Base-by-base conservation (phyloP, 768 basidiomycete genomes). In the Boletus tylopilopsis region DNA sequence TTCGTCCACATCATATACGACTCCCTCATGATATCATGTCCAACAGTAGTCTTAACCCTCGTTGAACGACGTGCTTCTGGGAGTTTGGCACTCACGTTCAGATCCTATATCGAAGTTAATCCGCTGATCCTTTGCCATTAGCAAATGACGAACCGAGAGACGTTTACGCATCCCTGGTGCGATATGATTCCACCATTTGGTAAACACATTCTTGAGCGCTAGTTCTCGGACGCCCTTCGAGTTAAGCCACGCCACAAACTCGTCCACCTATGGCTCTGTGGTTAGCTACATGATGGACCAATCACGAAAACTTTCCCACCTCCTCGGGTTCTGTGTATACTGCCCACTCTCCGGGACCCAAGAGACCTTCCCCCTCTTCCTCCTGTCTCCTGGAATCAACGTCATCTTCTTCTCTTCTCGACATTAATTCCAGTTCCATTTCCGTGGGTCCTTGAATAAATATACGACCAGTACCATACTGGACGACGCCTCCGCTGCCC, bases 391-490 rank as follows among this genome's bases (percentile, higher is more conserved):
- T 73, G 47, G 70, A 73, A 42, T 76, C 76, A 24, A 92, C 73
- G 42, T 75, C 71, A 10, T 62, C 64, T 49, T 84, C 81, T 39
- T 71, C 71, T 53, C 81, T 73, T 59, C 80, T 76, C 47, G 77
- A 74, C 60, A 90, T 67, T n/a, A 87, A 67, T 50, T 90, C 85
- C 48, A 81, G 57, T 54, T 97, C 96, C 61, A 83, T 80, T 57
- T 85, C 81, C 55, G 85, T 89, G 22, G 91, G 90, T 0, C 95
- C 96, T 68, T 99, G 96, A 24, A 99, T 69, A 65, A 97, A 96
- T 41, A 99, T 63, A 45, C 95, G 75, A 6, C 94, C 96, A 18
- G 93, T 85, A 10, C 93, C 92, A 61, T 91, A 95, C 65, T 86
- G 79, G 24, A 86, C 79, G 24, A 83, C 79, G 4, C 88, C 89